A percentile compares a stretch with the other conserved stretches of the same genome.
These are phyloP conservation scores for Rhododendron williamsianum DNA, from an alignment of 148 eudicot species.

Conservation along the genomic window DNA sequence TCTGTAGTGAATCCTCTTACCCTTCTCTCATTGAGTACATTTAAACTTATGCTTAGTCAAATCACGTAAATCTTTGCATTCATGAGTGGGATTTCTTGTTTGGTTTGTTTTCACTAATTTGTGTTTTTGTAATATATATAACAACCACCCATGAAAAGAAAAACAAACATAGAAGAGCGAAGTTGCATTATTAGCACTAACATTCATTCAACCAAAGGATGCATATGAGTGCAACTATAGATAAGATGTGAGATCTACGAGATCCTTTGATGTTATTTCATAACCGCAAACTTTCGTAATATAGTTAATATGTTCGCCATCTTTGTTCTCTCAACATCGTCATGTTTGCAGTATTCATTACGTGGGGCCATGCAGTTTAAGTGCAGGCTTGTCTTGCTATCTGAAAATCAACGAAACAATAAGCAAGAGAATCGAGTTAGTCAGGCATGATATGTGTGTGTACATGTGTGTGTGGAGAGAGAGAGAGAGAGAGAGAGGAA, in stretches of 20 bases:
- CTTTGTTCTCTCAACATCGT: neutral
- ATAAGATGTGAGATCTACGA: neutral
- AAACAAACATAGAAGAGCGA: neutral
- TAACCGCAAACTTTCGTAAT: neutral
- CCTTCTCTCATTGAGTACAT: too few relatives aligned
- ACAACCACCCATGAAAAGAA: neutral
- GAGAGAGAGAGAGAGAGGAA: neutral
- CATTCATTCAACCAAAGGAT: neutral
- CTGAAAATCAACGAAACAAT: constrained; percentile 3
- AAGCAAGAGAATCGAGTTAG: neutral
- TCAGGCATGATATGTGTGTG: neutral
- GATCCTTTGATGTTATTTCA: neutral
- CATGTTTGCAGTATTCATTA: neutral
- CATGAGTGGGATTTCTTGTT: too few relatives aligned
- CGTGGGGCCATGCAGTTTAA: neutral
- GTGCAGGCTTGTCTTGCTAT: constrained; percentile 11
- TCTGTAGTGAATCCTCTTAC: too few relatives aligned
- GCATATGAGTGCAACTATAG: neutral
- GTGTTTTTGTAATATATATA: too few relatives aligned
- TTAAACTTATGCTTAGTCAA: too few relatives aligned
- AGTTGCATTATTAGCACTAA: constrained; percentile 1
- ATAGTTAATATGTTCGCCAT: neutral
- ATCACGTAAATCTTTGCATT: too few relatives aligned
- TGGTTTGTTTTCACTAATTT: too few relatives aligned
- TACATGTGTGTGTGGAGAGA: neutral